A percentile compares a stretch with the other conserved stretches of the same genome.
Evolutionary conservation across 2,329 filamentous ascomycete species (phyloP).

Genomic region (Ophiosphaerella narmari): DNA sequence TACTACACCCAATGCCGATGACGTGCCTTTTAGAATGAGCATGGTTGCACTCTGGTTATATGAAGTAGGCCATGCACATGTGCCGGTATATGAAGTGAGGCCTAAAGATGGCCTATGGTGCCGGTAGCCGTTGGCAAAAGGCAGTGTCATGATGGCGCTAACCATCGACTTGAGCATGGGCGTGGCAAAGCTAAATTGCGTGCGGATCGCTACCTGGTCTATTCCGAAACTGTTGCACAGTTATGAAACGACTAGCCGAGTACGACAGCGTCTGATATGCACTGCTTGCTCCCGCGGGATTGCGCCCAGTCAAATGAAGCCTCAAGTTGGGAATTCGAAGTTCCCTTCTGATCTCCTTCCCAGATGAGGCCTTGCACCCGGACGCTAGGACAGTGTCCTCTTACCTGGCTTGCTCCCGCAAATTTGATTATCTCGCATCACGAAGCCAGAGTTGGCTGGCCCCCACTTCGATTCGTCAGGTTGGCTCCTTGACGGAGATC

Average conservation of each 20-base stretch:
- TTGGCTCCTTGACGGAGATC: conserved; percentile 35
- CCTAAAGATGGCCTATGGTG: background rate
- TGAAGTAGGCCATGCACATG: conserved; percentile 1
- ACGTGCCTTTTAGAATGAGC: conserved; percentile 1
- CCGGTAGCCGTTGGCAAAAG: background rate
- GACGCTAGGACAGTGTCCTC: conserved; percentile 2
- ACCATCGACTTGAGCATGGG: background rate
- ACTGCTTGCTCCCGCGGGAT: conserved; percentile 4
- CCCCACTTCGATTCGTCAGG: conserved; percentile 2
- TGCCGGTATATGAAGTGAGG: background rate
- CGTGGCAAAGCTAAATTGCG: conserved; percentile 3
- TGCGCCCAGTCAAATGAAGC: background rate
- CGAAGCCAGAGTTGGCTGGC: conserved; percentile 5
- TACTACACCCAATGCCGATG: conserved; percentile 9
- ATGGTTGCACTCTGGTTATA: background rate
- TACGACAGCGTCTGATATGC: conserved; percentile 10
- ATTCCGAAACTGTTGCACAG: conserved; percentile 6
- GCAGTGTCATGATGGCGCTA: conserved; percentile 7
- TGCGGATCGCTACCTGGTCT: conserved; percentile 3
- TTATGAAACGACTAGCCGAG: conserved; percentile 4
- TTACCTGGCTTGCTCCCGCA: conserved; percentile 7
- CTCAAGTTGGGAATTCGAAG: background rate
- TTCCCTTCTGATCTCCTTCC: conserved; percentile 4
- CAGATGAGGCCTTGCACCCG: conserved; percentile 1
- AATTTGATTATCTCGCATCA: conserved; percentile 10